These are phyloP conservation scores for Barnettozyma sp. DNA, from an alignment of 805 yeast species.

Conservation along the genomic window DNA sequence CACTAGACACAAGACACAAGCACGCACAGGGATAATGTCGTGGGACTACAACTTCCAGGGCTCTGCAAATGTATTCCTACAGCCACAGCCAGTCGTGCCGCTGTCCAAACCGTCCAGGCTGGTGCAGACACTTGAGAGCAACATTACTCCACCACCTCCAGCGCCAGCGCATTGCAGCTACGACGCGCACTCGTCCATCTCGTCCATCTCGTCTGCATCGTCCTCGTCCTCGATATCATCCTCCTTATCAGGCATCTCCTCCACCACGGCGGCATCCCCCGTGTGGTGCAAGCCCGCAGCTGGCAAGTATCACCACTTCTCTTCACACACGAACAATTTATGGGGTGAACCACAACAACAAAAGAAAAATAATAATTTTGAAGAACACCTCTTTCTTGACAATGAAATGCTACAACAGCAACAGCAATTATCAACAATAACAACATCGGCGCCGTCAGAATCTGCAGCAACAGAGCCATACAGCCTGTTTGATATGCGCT, in stretches of 20 bases:
- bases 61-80: conserved; percentile 1
- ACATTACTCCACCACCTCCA: too few relatives aligned
- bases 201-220: conserved; percentile 8
- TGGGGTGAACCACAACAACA: conserved; percentile 24
- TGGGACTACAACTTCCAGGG: conserved; percentile 17
- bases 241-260: too few relatives aligned
- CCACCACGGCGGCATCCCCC: too few relatives aligned
- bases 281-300: too few relatives aligned
- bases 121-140: conserved; percentile 1
- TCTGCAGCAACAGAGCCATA: conserved; percentile 1
- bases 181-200: neutral
- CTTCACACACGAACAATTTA: conserved; percentile 29
- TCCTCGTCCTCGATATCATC: conserved; percentile 3
- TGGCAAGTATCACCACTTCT: conserved; percentile 26
- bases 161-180: too few relatives aligned
- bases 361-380: conserved; percentile 8
- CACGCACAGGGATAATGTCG: too few relatives aligned
- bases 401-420: conserved; percentile 6
- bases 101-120: conserved; percentile 1
- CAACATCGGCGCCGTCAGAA: neutral
- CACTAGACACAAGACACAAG: too few relatives aligned
- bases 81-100: conserved; percentile 6
- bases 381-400: conserved; percentile 13
- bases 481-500: conserved; percentile 5
- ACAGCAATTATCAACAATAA: neutral